phyloP scores from a whole-genome alignment of 805 yeast species.

The Yarrowia bubula region DNA sequence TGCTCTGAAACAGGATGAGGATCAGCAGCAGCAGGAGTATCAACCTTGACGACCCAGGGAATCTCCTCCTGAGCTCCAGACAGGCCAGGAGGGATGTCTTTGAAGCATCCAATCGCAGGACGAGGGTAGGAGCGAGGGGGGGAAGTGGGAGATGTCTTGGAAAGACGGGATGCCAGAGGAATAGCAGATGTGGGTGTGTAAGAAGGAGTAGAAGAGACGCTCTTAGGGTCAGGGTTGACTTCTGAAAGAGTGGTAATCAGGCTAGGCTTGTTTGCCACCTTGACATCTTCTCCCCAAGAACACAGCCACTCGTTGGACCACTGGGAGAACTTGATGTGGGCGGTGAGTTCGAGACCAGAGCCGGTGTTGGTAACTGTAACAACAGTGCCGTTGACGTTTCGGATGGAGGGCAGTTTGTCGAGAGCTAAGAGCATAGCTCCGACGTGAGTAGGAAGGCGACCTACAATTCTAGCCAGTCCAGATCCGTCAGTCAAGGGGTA shows the following conservation, averaged over 20 bases:
- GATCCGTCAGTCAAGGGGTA: slow-evolving; percentile 22
- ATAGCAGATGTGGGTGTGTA: not conserved
- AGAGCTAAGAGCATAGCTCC: slow-evolving; percentile 8
- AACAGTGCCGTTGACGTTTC: slow-evolving; percentile 7
- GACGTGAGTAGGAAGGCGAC: not conserved
- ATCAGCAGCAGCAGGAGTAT: not conserved
- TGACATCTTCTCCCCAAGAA: slow-evolving; percentile 5
- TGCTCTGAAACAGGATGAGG: not conserved
- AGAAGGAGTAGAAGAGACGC: not conserved
- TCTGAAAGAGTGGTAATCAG: not conserved
- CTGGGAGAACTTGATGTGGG: slow-evolving; percentile 14
- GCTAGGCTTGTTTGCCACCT: not conserved
- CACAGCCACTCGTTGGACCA: slow-evolving; percentile 20
- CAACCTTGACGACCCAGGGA: slow-evolving; percentile 15
- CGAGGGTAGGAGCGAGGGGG: not conserved
- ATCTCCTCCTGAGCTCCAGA: slow-evolving; percentile 19
- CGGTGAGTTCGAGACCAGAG: not conserved
- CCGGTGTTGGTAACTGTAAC: not conserved
- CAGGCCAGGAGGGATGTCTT: slow-evolving; percentile 11
- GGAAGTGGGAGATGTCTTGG: not conserved
- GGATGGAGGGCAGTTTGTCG: not conserved
- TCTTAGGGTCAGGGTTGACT: not conserved
- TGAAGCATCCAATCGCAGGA: slow-evolving; percentile 8
- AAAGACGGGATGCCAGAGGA: not conserved
- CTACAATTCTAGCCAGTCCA: not conserved